A percentile compares a stretch with the other conserved stretches of the same genome.
These are phyloP conservation scores for Claviceps maximensis DNA, from an alignment of 2,329 filamentous ascomycete species.

Conservation along the genomic window DNA sequence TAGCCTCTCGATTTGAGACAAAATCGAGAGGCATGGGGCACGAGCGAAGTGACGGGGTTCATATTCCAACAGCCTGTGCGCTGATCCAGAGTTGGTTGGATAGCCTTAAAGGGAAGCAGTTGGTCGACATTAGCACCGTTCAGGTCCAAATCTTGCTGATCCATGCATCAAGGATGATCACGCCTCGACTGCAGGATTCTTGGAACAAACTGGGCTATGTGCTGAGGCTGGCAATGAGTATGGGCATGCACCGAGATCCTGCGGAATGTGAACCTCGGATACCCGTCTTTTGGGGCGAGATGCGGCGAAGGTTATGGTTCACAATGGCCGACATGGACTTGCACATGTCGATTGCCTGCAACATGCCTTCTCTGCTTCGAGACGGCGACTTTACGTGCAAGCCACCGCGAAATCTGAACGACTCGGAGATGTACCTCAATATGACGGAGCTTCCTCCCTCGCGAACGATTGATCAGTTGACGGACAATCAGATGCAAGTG, in stretches of 20 bases:
- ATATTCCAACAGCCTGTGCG: conserved; percentile 43
- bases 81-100: conserved; percentile 42
- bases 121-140: conserved; percentile 38
- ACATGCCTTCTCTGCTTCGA: conserved; percentile 36
- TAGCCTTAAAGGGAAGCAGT: conserved; percentile 35
- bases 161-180: conserved; percentile 39
- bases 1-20: conserved; percentile 39
- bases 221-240: conserved; percentile 44
- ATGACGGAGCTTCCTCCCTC: conserved; percentile 35
- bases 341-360: conserved; percentile 38
- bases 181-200: conserved; percentile 34
- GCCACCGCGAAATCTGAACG: conserved; percentile 40
- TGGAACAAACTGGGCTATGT: conserved; percentile 44
- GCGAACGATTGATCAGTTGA: conserved; percentile 37
- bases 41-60: conserved; percentile 39
- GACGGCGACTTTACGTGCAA: conserved; percentile 40
- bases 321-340: conserved; percentile 44
- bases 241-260: conserved; percentile 44
- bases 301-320: conserved; percentile 41
- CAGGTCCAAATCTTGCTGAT: conserved; percentile 41
- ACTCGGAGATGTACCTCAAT: conserved; percentile 32
- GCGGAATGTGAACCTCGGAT: conserved; percentile 38
- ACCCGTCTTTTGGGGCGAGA: conserved; percentile 37
- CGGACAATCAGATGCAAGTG: conserved; percentile 40
- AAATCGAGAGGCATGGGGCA: conserved; percentile 36